Percentiles rank a stretch among this genome's conserved stretches.
phyloP scores from a whole-genome alignment of 805 yeast species.

The Saturnispora serradocipensis region DNA sequence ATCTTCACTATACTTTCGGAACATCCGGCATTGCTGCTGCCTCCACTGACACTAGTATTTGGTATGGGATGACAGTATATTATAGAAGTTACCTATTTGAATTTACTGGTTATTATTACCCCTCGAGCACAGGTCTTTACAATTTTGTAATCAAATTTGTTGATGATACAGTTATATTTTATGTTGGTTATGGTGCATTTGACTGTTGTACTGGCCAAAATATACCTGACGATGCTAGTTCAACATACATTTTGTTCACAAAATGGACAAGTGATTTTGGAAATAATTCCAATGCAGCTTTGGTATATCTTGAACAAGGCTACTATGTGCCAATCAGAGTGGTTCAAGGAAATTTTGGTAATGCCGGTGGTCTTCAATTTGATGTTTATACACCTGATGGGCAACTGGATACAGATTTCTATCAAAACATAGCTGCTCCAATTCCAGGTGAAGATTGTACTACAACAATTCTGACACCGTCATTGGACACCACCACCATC shows the following conservation, averaged over 20 bases:
- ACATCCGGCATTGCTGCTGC: background rate
- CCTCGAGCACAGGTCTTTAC: constrained; percentile 25
- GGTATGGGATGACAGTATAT: constrained; percentile 8
- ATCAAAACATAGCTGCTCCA: background rate
- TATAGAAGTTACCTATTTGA: constrained; percentile 8
- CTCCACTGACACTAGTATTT: background rate
- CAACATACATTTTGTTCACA: background rate
- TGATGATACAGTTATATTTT: constrained; percentile 28
- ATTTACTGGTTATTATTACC: constrained; percentile 13
- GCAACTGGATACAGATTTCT: background rate
- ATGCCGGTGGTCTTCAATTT: background rate
- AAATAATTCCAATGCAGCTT: background rate
- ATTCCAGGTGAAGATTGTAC: background rate
- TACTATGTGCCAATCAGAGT: constrained; percentile 14
- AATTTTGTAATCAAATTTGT: constrained; percentile 15
- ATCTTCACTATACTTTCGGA: background rate
- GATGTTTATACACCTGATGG: background rate
- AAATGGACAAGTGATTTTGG: background rate
- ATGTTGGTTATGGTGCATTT: constrained; percentile 26
- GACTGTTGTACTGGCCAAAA: constrained; percentile 25
- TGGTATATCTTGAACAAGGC: constrained; percentile 11
- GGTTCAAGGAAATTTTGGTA: constrained; percentile 5
- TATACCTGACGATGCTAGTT: background rate
- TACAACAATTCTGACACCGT: background rate
- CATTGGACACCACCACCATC: background rate